Evolutionary conservation across 345 rosid genomes (phyloP).

Genomic region (Reutealis trisperma): DNA sequence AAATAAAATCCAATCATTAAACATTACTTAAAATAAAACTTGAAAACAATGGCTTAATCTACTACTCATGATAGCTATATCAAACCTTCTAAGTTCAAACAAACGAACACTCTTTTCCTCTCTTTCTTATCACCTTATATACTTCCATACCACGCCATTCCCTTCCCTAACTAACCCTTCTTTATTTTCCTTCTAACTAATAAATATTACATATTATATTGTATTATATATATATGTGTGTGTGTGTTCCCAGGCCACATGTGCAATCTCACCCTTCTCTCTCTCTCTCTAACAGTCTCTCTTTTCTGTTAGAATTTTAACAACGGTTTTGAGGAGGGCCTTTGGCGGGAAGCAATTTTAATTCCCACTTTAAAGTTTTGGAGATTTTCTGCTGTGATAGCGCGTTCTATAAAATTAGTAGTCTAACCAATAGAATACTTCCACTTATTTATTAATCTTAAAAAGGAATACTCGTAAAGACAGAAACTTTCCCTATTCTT

Average conservation of each 20-base stretch:
- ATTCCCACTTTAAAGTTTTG: neutral
- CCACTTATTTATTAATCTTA: neutral
- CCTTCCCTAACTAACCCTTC: conserved; percentile 26
- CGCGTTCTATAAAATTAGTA: neutral
- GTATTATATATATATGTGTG: neutral
- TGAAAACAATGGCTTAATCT: conserved; percentile 24
- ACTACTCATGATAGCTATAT: conserved; percentile 8
- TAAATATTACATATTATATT: too few relatives aligned
- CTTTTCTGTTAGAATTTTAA: neutral
- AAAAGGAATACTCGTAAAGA: neutral
- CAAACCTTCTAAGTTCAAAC: conserved; percentile 11
- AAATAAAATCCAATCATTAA: conserved; percentile 13
- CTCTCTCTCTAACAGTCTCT: neutral
- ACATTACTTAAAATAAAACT: conserved; percentile 19
- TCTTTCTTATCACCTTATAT: neutral
- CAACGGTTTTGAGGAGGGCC: conserved; percentile 8
- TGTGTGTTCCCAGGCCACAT: too few relatives aligned
- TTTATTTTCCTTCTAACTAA: conserved; percentile 8
- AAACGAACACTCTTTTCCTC: neutral
- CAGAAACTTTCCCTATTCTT: neutral
- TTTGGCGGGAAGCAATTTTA: conserved; percentile 24
- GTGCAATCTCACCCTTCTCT: too few relatives aligned
- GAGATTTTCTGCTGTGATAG: neutral
- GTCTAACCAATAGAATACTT: neutral
- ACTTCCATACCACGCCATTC: conserved; percentile 51